Base-by-base conservation (phyloP, 78 protist species). In the Pelomyxa schiedti region DNA sequence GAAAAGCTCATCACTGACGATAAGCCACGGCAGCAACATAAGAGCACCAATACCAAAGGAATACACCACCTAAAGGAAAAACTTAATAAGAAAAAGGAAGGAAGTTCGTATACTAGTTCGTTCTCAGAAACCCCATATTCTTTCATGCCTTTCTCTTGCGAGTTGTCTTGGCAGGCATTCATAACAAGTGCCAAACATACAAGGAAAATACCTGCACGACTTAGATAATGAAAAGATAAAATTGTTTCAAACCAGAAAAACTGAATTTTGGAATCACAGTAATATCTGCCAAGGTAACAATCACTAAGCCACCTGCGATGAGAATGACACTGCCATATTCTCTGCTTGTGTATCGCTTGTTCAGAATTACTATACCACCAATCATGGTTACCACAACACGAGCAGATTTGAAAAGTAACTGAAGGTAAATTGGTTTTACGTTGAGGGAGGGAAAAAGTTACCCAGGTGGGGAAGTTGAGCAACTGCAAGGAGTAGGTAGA, bases 391-490 rank as follows among this genome's bases (percentile, higher is more conserved):
- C 58, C 58, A 47, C 32, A 16, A 16, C 58, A 16, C 58, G 58
- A 16, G 32, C 58, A 16, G 58, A 47, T 16, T 47, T 47, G 58
- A 47, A 47, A 16, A 47, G 16, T 16, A 47, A 16, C 58, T 47
- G 58, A n/a, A n/a, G n/a, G n/a, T n/a, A n/a, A n/a, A 16, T 24
- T 16, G 16, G 58, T 16, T 16, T 24, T 24, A 47, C 58, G 58
- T 47, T 16, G 16, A 16, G 32, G 16, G 58, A 16, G 32, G 58
- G 16, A 16, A 16, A 16, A 16, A 47, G 58, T 24, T 16, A 47
- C 58, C 58, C 58, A 47, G 16, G 58, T 47, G 58, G 58, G 58
- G 58, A 47, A 47, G 58, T 47, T 47, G 58, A 47, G 58, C 58
- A 47, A 16, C 32, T 24, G 32, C 32, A 47, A 16, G 58, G 58